Base-by-base conservation (phyloP, 495 filamentous ascomycete genomes). In the Neurospora sp. region DNA sequence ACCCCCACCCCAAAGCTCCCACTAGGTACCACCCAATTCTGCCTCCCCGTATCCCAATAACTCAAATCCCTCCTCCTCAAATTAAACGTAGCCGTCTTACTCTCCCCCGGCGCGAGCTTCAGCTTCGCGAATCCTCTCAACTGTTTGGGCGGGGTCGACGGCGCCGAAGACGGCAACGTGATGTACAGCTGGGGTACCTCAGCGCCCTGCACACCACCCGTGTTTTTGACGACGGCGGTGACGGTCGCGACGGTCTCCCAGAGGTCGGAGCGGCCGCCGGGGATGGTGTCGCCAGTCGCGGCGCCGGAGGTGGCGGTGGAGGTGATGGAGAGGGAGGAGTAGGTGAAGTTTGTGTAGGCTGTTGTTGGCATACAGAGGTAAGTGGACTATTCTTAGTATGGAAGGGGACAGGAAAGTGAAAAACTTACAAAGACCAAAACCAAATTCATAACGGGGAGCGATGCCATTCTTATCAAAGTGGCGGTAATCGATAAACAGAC, bases 401-500 rank as follows among this genome's bases (percentile, higher is more conserved):
- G 27, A 9, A 0, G 18, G 12, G 12, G 39, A 68, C 35, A 42
- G 4, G 8, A 40, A 10, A 42, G 31, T 44, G 2, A 40, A 40
- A 27, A 6, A 91, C 81, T 94, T 82, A 86, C 84, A 87, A 72
- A 88, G 75, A 18, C 86, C 89, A 74, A 84, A 89, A 45, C 85
- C 90, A 73, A 92, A 92, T 74, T 89, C 88, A 71, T 85, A 92
- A 35, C 88, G 83, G 9, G 89, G 89, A 27, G 79, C 82, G 70
- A 91, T 89, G 18, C 76, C 74, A 5, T 80, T 74, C 42, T 87
- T 87, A 82, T 97, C 94, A 78, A 97, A 97, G 74, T 93, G 88
- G 35, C 94, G 90, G 81, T 97, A 96, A 79, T 97, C 94, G 74
- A 97, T 87, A 71, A 89, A 91, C 20, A 96, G 83, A 0, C 92